Base-by-base conservation (phyloP, 768 basidiomycete genomes). In the Phaffia tasmanica region DNA sequence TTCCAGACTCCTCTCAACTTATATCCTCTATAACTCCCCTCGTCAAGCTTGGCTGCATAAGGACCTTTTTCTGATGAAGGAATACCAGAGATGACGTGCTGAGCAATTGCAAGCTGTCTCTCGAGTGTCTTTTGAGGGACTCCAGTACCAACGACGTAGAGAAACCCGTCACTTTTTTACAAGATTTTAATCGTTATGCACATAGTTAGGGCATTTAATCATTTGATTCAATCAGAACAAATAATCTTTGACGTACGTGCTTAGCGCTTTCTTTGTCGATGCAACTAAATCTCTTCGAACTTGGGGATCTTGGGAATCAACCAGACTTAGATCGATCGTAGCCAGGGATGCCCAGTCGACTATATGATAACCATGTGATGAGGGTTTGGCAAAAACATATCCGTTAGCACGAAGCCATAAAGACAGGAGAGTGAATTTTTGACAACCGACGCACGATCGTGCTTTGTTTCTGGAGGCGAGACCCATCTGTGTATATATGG, bases 81-180 rank as follows among this genome's bases (percentile, higher is more conserved):
- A n/a, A 71, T 69, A 6, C 69, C 72, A 0, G 51, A 56, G 21
- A 70, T 64, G 11, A 63, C 67, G 54, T 66, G 67, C 56, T 72
- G 70, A 19, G 72, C 72, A n/a, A 72, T 59, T 1, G 70, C 70
- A 11, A 70, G 62, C 55, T 72, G 72, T 11, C 72, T 46, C 32
- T 73, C 72, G n/a, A 74, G 70, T 67, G 71, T 69, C 53, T 64
- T 70, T 23, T 64, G 51, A 7, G 70, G 64, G 3, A 72, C 68
- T 18, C 72, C 72, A 6, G 69, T 70, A 19, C 70, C 70, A n/a
- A 68, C 69, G 50, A 72, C 70, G 57, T 67, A 70, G 14, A 72
- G 54, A 66, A 72, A 72, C 9, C 72, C 72, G 55, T 72, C 72
- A 1, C 64, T 67, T 4, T 11, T 4, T 27, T 62, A 64, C 15